Conservation (phyloP, 352 stramenopile genomes). For the Phytophthora sansomeana region DNA sequence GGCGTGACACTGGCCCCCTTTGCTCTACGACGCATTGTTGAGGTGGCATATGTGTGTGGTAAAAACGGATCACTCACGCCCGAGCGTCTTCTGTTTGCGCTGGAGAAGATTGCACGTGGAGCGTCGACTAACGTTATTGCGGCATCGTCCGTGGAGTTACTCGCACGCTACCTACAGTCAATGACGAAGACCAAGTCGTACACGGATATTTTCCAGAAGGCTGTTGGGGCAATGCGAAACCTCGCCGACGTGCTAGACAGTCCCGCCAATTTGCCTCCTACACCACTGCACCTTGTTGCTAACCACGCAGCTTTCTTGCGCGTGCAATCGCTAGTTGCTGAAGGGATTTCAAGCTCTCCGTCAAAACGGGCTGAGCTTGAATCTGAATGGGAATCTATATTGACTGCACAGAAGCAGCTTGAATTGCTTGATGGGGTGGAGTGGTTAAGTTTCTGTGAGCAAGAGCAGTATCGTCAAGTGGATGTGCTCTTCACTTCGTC, state of each 20-base stretch:
- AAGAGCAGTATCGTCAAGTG: conserved; percentile 67
- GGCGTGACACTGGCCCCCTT: conserved; percentile 61
- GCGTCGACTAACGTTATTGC: conserved; percentile 10
- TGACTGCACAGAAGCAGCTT: conserved; percentile 50
- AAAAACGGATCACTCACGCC: conserved; percentile 41
- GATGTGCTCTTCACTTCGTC: conserved; percentile 44
- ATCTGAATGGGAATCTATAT: conserved; percentile 47
- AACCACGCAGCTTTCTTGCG: conserved; percentile 62
- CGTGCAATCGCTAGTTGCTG: conserved; percentile 34
- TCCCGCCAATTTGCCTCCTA: conserved; percentile 33
- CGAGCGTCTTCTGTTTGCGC: conserved; percentile 60
- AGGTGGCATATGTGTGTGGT: conserved; percentile 48
- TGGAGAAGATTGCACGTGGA: conserved; percentile 64
- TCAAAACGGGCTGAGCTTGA: conserved; percentile 39
- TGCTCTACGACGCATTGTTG: conserved; percentile 59
- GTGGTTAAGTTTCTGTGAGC: conserved; percentile 78
- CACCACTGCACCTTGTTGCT: conserved; percentile 55
- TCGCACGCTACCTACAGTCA: conserved; percentile 63
- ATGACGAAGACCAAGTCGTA: conserved; percentile 61
- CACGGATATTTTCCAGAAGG: conserved; percentile 33
- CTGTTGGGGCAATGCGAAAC: conserved; percentile 20
- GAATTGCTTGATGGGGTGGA: conserved; percentile 66
- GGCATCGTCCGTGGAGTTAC: conserved; percentile 40
- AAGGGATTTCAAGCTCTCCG: conserved; percentile 6
- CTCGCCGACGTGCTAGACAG: conserved; percentile 27